phyloP scores from a whole-genome alignment of 2,329 filamentous ascomycete genomes.

The Herpotrichia juniperi region DNA sequence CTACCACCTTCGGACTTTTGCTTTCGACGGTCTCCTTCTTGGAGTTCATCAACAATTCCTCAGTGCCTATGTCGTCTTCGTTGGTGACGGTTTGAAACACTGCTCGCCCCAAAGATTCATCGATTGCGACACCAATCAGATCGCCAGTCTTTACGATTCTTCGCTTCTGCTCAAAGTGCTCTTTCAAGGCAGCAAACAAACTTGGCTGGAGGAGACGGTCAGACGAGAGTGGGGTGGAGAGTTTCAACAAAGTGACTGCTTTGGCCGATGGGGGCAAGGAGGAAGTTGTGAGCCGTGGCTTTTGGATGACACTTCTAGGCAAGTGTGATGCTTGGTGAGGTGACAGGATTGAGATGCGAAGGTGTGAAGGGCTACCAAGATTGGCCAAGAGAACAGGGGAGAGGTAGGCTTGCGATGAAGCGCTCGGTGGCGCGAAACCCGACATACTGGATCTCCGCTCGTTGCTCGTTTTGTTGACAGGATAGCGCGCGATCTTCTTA shows the following conservation, averaged over 20 bases:
- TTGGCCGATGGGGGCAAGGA: slow-evolving; percentile 66
- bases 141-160: slow-evolving; percentile 87
- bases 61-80: slow-evolving; percentile 69
- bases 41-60: slow-evolving; percentile 59
- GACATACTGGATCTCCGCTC: slow-evolving; percentile 60
- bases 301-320: slow-evolving; percentile 46
- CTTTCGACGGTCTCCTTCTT: slow-evolving; percentile 36
- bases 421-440: slow-evolving; percentile 30
- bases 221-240: slow-evolving; percentile 86
- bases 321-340: slow-evolving; percentile 50
- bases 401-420: slow-evolving; percentile 64
- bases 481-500: slow-evolving; percentile 60
- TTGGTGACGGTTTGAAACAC: slow-evolving; percentile 74
- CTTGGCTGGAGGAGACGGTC: slow-evolving; percentile 85
- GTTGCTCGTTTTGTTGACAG: slow-evolving; percentile 51
- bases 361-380: slow-evolving; percentile 75
- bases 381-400: slow-evolving; percentile 90
- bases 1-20: slow-evolving; percentile 58
- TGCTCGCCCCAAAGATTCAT: slow-evolving; percentile 81
- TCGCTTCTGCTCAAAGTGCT: slow-evolving; percentile 82
- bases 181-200: slow-evolving; percentile 84
- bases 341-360: slow-evolving; percentile 76
- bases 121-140: slow-evolving; percentile 85
- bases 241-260: slow-evolving; percentile 86
- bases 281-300: slow-evolving; percentile 50